These are phyloP conservation scores for Trichoderma virens DNA, from an alignment of 495 filamentous ascomycete genomes.

Conservation along the genomic window DNA sequence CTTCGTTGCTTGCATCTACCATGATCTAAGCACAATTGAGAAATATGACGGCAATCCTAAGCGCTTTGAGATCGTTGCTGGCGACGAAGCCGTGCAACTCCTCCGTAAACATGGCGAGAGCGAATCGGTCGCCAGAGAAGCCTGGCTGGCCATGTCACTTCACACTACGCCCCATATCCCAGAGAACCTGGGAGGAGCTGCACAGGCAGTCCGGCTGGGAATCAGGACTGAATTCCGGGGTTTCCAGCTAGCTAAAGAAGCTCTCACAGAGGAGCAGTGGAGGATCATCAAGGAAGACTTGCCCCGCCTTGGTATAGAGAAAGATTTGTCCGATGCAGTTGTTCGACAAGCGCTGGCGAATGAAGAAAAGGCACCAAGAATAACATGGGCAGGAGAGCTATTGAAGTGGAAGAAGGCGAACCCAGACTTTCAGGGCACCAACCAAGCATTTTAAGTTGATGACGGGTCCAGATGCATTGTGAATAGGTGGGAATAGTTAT, in stretches of 20 bases:
- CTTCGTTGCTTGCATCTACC: slow-evolving; percentile 36
- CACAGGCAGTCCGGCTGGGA: slow-evolving; percentile 29
- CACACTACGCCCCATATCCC: slow-evolving; percentile 39
- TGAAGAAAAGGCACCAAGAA: slow-evolving; percentile 32
- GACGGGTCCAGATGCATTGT: not conserved
- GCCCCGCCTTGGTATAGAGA: slow-evolving; percentile 34
- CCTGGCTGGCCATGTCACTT: slow-evolving; percentile 39
- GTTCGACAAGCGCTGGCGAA: slow-evolving; percentile 31
- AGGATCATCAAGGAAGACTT: slow-evolving; percentile 23
- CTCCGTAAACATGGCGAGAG: slow-evolving; percentile 21
- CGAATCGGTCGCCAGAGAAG: slow-evolving; percentile 28
- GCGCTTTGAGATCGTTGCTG: slow-evolving; percentile 42
- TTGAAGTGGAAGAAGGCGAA: slow-evolving; percentile 23
- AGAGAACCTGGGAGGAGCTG: slow-evolving; percentile 32
- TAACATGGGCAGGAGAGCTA: slow-evolving; percentile 28
- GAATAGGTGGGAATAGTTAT: not conserved
- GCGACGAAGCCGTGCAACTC: slow-evolving; percentile 30
- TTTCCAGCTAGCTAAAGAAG: slow-evolving; percentile 9
- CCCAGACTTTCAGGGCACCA: slow-evolving; percentile 28
- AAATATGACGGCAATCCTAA: slow-evolving; percentile 27
- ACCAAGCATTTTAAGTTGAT: slow-evolving; percentile 30
- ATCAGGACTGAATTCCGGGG: slow-evolving; percentile 35
- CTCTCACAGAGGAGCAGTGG: slow-evolving; percentile 11
- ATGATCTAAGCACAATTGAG: slow-evolving; percentile 37
- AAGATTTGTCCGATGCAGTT: slow-evolving; percentile 39